phyloP scores from a whole-genome alignment of 2,329 filamentous ascomycete species.

The Verticillium albo-atrum region DNA sequence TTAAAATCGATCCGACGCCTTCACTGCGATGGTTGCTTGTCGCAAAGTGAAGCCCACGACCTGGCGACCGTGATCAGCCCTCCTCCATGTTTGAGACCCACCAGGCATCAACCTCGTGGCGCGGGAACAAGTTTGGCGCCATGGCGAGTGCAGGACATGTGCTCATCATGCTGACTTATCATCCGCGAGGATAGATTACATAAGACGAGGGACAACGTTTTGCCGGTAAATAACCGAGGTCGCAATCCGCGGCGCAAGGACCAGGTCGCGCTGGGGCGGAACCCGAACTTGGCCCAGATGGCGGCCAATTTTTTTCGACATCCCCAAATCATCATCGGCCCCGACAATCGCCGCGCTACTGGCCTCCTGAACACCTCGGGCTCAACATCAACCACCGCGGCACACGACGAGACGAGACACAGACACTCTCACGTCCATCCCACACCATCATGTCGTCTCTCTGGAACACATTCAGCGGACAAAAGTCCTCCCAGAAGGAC shows the following conservation, averaged over 20 bases:
- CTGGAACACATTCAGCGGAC: constrained; percentile 59
- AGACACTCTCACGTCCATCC: background rate
- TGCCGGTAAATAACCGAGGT: background rate
- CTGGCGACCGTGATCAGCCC: background rate
- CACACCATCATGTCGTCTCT: constrained; percentile 46
- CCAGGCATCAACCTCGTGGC: no score
- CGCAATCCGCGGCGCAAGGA: constrained; percentile 15
- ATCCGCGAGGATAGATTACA: no score
- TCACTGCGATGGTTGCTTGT: background rate
- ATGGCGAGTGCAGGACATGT: no score
- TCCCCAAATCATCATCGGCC: constrained; percentile 12
- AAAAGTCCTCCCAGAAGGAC: constrained; percentile 43
- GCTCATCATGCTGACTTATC: no score
- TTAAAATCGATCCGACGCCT: background rate
- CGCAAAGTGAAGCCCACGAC: background rate
- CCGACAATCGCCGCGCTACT: background rate
- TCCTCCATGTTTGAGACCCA: no score
- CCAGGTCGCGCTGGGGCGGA: constrained; percentile 13
- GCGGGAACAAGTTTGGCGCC: no score
- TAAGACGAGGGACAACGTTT: no score
- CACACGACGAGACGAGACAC: background rate
- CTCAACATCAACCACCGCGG: background rate
- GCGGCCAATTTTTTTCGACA: constrained; percentile 24
- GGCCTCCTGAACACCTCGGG: background rate
- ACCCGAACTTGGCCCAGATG: constrained; percentile 11